Evolutionary conservation across 306 rosid species (phyloP).

Genomic region (peach (Prunus persica)): DNA sequence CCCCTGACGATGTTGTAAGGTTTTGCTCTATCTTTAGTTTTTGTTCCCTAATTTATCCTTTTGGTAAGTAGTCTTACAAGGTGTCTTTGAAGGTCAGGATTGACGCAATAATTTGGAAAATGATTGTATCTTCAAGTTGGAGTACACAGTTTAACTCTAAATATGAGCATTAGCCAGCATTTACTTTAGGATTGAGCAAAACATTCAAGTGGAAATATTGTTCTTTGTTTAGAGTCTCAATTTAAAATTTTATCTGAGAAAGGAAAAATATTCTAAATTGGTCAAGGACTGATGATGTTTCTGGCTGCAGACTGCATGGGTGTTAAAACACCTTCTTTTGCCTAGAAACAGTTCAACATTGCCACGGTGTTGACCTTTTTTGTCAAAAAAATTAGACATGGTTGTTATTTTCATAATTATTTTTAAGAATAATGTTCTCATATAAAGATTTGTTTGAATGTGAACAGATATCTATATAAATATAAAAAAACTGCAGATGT

Average conservation of each 20-base stretch:
- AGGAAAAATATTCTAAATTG: neutral
- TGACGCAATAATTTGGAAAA: neutral
- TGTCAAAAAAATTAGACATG: neutral
- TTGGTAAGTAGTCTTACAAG: neutral
- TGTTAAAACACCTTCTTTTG: neutral
- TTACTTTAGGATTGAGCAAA: neutral
- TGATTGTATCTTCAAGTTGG: neutral
- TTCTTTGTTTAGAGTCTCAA: neutral
- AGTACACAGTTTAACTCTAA: neutral
- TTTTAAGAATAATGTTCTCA: neutral
- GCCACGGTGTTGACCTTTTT: neutral
- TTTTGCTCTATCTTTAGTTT: constrained; percentile 29
- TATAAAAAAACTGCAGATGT: neutral
- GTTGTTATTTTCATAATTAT: neutral
- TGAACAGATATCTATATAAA: neutral
- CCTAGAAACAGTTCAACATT: neutral
- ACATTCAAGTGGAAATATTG: neutral
- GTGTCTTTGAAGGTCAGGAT: neutral
- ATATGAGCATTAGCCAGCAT: neutral
- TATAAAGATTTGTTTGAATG: neutral
- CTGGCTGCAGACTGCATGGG: neutral
- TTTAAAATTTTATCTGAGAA: neutral
- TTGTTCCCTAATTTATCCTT: neutral
- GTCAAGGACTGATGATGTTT: neutral
- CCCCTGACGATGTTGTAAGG: constrained; percentile 71